Evolutionary conservation across 306 rosid genomes (phyloP).

Genomic region (Glycine tomentella): DNA sequence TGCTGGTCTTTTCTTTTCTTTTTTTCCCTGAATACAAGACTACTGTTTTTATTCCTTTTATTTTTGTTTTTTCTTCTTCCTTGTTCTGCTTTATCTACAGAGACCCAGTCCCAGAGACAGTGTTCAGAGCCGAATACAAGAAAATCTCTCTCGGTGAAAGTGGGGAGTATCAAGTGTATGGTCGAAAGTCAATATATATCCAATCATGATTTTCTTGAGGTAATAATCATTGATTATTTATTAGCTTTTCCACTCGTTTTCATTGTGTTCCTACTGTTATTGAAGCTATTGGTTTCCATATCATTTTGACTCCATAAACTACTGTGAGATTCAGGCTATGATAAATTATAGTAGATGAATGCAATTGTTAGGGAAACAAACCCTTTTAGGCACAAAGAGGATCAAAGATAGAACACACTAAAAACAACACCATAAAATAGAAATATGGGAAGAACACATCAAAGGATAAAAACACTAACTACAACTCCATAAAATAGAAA

Average conservation of each 20-base stretch:
- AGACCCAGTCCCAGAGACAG: slow-evolving; percentile 54
- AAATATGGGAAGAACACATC: too few species aligned
- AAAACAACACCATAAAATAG: too few species aligned
- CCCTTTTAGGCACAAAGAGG: not conserved
- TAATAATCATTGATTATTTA: slow-evolving; percentile 45
- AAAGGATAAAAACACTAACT: too few species aligned
- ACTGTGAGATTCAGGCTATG: slow-evolving; percentile 1
- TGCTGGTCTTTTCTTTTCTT: not conserved
- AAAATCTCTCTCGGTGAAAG: slow-evolving; percentile 64
- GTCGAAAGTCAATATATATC: slow-evolving; percentile 76
- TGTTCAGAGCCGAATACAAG: slow-evolving; percentile 46
- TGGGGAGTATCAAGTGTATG: slow-evolving; percentile 68
- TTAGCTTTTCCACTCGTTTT: slow-evolving; percentile 19
- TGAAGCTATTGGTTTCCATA: slow-evolving; percentile 24
- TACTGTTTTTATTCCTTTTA: not conserved
- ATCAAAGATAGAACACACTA: too few species aligned
- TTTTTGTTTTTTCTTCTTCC: not conserved
- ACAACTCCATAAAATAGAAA: too few species aligned
- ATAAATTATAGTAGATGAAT: too few species aligned
- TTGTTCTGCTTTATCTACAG: slow-evolving; percentile 52
- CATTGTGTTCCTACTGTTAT: not conserved
- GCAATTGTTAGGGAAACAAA: too few species aligned
- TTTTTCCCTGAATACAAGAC: not conserved
- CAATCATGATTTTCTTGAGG: slow-evolving; percentile 94
- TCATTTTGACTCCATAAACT: slow-evolving; percentile 28